Percentiles rank a stretch among this genome's conserved stretches.
Evolutionary conservation across 2,329 filamentous ascomycete species (phyloP).

Genomic region (Venturia asperata): DNA sequence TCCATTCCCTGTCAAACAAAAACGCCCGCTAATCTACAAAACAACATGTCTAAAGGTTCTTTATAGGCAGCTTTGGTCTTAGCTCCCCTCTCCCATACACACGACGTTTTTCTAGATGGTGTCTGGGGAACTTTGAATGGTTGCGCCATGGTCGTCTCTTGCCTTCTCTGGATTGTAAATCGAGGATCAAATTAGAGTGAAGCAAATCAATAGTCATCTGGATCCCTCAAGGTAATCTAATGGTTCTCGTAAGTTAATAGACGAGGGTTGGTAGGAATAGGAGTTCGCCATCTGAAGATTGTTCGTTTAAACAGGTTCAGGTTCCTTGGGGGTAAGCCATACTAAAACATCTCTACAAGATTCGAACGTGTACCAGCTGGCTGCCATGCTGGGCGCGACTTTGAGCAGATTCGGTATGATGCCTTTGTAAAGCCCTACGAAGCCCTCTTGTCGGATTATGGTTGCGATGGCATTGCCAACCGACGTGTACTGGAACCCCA

Average conservation of each 20-base stretch:
- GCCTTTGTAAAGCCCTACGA: constrained; percentile 86
- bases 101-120: not conserved
- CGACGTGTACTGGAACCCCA: constrained; percentile 92
- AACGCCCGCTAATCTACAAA: constrained; percentile 9
- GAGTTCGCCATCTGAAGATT: not conserved
- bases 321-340: constrained; percentile 40
- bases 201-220: constrained; percentile 3
- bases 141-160: not conserved
- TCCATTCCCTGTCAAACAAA: not conserved
- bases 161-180: not conserved
- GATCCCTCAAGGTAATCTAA: constrained; percentile 11
- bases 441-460: constrained; percentile 77
- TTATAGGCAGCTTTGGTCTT: not conserved
- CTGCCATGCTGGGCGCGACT: constrained; percentile 96
- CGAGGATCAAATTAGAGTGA: not conserved
- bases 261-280: not conserved
- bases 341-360: constrained; percentile 82
- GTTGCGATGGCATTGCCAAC: constrained; percentile 75
- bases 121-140: not conserved
- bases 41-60: not conserved
- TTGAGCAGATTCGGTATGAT: constrained; percentile 93
- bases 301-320: constrained; percentile 10
- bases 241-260: constrained; percentile 9
- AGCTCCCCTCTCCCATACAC: not conserved
- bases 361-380: constrained; percentile 96